Evolutionary conservation across 1,284 basidiomycete species (phyloP).

Genomic region (Malassezia psittaci): DNA sequence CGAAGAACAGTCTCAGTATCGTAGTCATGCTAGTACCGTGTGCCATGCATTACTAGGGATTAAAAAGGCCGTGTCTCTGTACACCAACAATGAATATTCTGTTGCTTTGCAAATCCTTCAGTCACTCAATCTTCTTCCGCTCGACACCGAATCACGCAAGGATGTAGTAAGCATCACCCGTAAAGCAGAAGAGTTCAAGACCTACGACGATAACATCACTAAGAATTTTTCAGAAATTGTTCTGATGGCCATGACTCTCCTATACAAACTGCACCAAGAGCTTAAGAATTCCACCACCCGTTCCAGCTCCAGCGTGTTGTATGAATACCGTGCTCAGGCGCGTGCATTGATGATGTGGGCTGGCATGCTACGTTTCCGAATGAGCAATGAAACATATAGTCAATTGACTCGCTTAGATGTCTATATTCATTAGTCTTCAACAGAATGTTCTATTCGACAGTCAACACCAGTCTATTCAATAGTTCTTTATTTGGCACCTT

Average conservation of each 20-base stretch:
- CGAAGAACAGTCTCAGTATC: slow-evolving; percentile 60
- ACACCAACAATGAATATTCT: slow-evolving; percentile 63
- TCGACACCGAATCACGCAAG: slow-evolving; percentile 55
- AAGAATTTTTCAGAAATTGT: slow-evolving; percentile 81
- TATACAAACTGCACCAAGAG: slow-evolving; percentile 53
- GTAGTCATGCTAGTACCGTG: slow-evolving; percentile 62
- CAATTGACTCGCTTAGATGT: slow-evolving; percentile 45
- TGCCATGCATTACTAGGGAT: slow-evolving; percentile 63
- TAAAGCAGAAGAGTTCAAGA: slow-evolving; percentile 79
- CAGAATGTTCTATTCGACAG: neutral
- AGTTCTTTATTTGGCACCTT: neutral
- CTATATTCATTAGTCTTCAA: slow-evolving; percentile 22
- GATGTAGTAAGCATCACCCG: slow-evolving; percentile 77
- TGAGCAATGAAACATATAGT: slow-evolving; percentile 46
- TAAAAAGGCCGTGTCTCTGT: slow-evolving; percentile 69
- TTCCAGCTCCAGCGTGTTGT: slow-evolving; percentile 26
- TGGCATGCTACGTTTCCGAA: slow-evolving; percentile 44
- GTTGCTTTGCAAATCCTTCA: slow-evolving; percentile 76
- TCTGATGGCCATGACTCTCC: slow-evolving; percentile 83
- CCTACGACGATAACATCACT: slow-evolving; percentile 72
- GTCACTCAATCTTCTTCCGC: slow-evolving; percentile 74
- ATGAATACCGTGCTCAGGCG: slow-evolving; percentile 39
- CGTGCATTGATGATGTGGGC: slow-evolving; percentile 46
- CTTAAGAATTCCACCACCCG: slow-evolving; percentile 39
- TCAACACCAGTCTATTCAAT: too few relatives aligned